These are phyloP conservation scores for Rhododendron henanense DNA, from an alignment of 148 eudicot species.

Conservation along the genomic window DNA sequence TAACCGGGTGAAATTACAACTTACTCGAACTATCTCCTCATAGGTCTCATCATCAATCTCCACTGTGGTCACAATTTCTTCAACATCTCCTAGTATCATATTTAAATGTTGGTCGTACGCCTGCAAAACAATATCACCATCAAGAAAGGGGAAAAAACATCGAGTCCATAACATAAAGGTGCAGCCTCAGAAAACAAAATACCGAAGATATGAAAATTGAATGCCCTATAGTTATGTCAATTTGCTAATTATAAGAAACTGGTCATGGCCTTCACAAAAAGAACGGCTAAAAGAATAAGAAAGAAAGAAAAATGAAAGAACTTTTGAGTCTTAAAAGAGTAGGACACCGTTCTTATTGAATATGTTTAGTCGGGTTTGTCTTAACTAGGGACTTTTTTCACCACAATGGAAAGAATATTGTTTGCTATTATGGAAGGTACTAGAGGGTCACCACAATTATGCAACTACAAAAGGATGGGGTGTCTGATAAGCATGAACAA, in stretches of 20 bases:
- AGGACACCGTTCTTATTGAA: neutral
- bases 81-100: conserved; percentile 11
- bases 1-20: neutral
- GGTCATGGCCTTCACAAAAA: neutral
- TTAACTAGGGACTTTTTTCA: neutral
- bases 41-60: conserved; percentile 9
- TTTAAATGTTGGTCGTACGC: conserved; percentile 10
- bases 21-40: conserved; percentile 5
- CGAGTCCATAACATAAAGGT: neutral
- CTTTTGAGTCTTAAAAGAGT: neutral
- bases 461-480: neutral
- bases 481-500: neutral
- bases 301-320: neutral
- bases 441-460: neutral
- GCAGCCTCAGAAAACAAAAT: neutral
- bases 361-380: neutral
- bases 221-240: neutral
- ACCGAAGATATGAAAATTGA: neutral
- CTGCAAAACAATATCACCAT: neutral
- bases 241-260: neutral
- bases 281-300: neutral
- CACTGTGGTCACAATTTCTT: conserved; percentile 7
- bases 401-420: neutral
- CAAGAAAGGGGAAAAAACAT: neutral
- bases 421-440: neutral